These are phyloP conservation scores for Lignosus rhinocerotis DNA, from an alignment of 1,284 basidiomycete species.

Conservation along the genomic window DNA sequence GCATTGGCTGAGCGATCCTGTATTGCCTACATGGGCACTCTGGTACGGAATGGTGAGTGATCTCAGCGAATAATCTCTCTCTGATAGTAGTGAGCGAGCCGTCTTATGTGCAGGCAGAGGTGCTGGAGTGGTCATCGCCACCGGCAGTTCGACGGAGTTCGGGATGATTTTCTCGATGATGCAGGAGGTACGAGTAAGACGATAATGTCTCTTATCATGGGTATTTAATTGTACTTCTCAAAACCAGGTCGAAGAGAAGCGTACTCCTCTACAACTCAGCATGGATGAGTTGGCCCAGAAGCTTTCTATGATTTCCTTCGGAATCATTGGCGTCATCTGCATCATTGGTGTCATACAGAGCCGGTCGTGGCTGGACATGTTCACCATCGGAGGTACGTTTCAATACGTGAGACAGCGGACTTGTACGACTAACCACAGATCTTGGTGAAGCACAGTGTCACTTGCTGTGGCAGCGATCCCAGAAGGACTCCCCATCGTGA, in stretches of 20 bases:
- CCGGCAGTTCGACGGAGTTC: constrained; percentile 89
- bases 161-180: constrained; percentile 98
- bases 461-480: constrained; percentile 97
- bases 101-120: constrained; percentile 62
- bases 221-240: neutral
- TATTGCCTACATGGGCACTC: constrained; percentile 95
- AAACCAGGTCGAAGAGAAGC: constrained; percentile 81
- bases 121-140: constrained; percentile 87
- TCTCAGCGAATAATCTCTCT: too few relatives aligned
- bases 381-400: constrained; percentile 88
- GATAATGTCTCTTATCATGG: neutral
- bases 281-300: constrained; percentile 98
- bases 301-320: constrained; percentile 88
- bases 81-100: too few relatives aligned
- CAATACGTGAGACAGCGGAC: neutral
- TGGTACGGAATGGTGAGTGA: constrained; percentile 81
- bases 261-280: constrained; percentile 89
- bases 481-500: constrained; percentile 96
- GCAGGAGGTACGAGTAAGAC: constrained; percentile 73
- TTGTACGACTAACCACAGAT: constrained; percentile 13
- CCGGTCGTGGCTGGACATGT: constrained; percentile 97
- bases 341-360: constrained; percentile 87
- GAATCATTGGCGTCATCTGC: constrained; percentile 91
- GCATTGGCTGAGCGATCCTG: constrained; percentile 87
- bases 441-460: constrained; percentile 64